Evolutionary conservation across 148 eudicot species (phyloP).

Genomic region (Diospyros lotus): DNA sequence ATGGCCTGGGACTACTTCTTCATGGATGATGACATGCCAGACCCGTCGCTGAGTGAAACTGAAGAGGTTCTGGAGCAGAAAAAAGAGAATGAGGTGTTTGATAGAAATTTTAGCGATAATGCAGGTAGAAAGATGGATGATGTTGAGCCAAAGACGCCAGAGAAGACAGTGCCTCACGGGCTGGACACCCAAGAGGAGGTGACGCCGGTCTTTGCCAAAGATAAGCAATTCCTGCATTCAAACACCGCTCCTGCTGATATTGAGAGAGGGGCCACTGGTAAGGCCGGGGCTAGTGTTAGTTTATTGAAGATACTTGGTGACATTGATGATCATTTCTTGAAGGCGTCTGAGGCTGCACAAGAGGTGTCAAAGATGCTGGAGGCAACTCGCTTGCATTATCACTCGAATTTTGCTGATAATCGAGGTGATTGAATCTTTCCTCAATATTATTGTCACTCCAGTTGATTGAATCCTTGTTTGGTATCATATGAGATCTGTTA

Average conservation of each 20-base stretch:
- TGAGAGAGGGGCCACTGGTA: conserved; percentile 20
- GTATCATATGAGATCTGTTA: not conserved
- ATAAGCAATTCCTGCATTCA: conserved; percentile 70
- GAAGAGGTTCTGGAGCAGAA: conserved; percentile 26
- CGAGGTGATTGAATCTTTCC: conserved; percentile 47
- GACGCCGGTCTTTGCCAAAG: conserved; percentile 34
- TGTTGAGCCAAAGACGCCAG: conserved; percentile 60
- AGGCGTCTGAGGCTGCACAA: conserved; percentile 82
- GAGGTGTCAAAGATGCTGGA: conserved; percentile 93
- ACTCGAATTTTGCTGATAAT: conserved; percentile 87
- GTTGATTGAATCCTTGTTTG: not conserved
- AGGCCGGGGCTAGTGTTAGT: conserved; percentile 49
- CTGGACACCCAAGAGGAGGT: conserved; percentile 41
- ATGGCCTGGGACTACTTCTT: conserved; percentile 90
- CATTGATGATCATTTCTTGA: conserved; percentile 87
- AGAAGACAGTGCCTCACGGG: conserved; percentile 39
- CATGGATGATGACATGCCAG: conserved; percentile 47
- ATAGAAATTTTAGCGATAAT: conserved; percentile 17
- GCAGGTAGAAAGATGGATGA: conserved; percentile 20
- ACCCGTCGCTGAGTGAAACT: conserved; percentile 34
- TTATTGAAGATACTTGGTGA: conserved; percentile 66
- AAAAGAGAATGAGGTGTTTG: conserved; percentile 20
- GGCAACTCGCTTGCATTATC: conserved; percentile 85
- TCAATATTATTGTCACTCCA: too few relatives aligned
- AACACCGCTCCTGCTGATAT: conserved; percentile 74